Percentiles rank a stretch among this genome's conserved stretches.
Conservation (phyloP, 2,329 filamentous ascomycete genomes). For the Hymenotorrendiella dingleyae region DNA sequence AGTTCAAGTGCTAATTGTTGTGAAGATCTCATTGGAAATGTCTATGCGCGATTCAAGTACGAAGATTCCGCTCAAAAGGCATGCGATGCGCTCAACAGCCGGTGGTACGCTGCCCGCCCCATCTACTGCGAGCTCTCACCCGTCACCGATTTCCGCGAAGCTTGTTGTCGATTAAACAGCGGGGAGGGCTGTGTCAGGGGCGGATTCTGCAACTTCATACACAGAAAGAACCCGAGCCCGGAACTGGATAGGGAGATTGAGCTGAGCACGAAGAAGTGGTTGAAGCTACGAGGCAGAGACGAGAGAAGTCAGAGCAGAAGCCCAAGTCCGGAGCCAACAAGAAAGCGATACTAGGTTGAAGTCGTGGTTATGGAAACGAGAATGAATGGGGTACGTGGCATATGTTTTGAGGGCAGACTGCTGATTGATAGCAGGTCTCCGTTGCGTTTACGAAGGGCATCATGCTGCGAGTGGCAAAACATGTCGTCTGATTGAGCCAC, state of each 20-base stretch:
- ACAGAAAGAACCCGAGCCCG: slow-evolving; percentile 86
- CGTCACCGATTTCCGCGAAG: slow-evolving; percentile 96
- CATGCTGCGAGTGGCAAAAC: no score
- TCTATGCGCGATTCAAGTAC: slow-evolving; percentile 99
- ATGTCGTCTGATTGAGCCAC: no score
- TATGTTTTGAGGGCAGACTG: no score
- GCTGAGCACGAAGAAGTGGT: slow-evolving; percentile 92
- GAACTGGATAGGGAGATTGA: slow-evolving; percentile 86
- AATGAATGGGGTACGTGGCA: no score
- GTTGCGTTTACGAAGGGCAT: no score
- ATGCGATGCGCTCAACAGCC: slow-evolving; percentile 86
- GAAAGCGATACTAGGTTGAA: slow-evolving; percentile 67
- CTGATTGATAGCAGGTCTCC: no score
- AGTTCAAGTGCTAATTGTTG: slow-evolving; percentile 19
- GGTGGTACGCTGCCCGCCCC: slow-evolving; percentile 94
- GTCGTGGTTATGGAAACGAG: no score
- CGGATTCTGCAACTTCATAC: slow-evolving; percentile 99
- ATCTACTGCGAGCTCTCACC: slow-evolving; percentile 98
- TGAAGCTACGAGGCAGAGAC: slow-evolving; percentile 78
- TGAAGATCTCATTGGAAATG: slow-evolving; percentile 90
- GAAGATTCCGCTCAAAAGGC: slow-evolving; percentile 92
- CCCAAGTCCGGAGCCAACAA: slow-evolving; percentile 78
- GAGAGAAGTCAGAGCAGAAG: slow-evolving; percentile 75
- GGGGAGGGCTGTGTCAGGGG: slow-evolving; percentile 94
- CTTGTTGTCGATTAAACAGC: slow-evolving; percentile 88